Base-by-base conservation (phyloP, 129 eudicot genomes). In the Flaveria bidentis region DNA sequence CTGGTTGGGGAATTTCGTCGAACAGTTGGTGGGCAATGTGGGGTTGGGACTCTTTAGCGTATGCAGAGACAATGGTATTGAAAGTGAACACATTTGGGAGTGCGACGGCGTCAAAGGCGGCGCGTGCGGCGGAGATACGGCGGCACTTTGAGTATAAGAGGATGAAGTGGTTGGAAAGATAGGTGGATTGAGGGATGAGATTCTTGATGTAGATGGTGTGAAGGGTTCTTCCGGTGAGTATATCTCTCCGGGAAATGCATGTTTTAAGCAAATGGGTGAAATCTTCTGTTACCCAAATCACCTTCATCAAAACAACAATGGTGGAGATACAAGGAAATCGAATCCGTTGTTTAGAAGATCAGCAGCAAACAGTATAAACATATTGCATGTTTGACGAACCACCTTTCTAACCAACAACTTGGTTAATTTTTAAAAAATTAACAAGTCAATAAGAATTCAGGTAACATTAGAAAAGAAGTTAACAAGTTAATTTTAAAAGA, bases 141-240 rank as follows among this genome's bases (percentile, higher is more conserved):
- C 91, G 81, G 77, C 97, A 92, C 84, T 87, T 87, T 82, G 97
- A 89, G 92, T 92, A 92, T 42, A 92, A 86, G 76, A 92, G 88
- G 73, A 85, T 84, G 87, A 92, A 92, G 76, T 92, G 96, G 78
- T 89, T 92, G 82, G 96, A 84, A 17, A 89, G 81, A 20, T 84
- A 88, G 60, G 84, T 84, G 39, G 89, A 81, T 18, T 81, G 76
- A 11, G 94, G 90, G 71, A 86, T 67, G n/a, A 73, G 51, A 71
- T 86, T 72, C 71, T 86, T 88, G 80, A 88, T 71, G 85, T 84
- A 86, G 1, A 88, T 65, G 11, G 91, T 36, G 41, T 91, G 93
- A 2, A 88, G 81, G 66, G 86, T 56, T 74, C 84, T 86, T 61
- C 91, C 89, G 0, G 86, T 86, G 12, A 63, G 3, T 15, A 88